phyloP scores from a whole-genome alignment of 768 basidiomycete genomes.

The Trametes coccinea region DNA sequence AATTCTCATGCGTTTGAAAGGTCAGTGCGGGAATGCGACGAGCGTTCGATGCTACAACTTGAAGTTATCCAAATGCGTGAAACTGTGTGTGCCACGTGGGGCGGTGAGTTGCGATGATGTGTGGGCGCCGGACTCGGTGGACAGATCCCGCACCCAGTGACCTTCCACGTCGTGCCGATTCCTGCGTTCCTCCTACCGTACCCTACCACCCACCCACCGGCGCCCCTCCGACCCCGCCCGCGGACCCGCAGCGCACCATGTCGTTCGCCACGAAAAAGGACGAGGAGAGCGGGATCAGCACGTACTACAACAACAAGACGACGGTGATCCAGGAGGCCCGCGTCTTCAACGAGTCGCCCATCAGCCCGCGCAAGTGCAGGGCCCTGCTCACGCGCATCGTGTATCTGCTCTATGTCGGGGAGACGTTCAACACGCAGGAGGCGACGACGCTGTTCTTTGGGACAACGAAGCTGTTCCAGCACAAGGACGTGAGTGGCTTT shows the following conservation, averaged over 20 bases:
- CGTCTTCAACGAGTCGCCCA: conserved; percentile 98
- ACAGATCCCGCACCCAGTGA: background rate
- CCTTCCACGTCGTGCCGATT: conserved; percentile 16
- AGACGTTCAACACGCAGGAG: conserved; percentile 92
- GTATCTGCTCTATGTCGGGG: conserved; percentile 94
- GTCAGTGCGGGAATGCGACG: too few species aligned
- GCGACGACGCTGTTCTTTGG: conserved; percentile 98
- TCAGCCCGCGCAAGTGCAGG: conserved; percentile 96
- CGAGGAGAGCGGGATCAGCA: conserved; percentile 90
- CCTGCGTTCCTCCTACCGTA: conserved; percentile 4
- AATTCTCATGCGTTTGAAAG: too few species aligned
- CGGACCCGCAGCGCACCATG: conserved; percentile 38
- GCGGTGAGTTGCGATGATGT: conserved; percentile 15
- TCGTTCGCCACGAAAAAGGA: conserved; percentile 87
- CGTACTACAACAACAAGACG: conserved; percentile 95
- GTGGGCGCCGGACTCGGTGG: conserved; percentile 6
- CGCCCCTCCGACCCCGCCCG: background rate
- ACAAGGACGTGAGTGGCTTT: conserved; percentile 85
- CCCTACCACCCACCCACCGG: conserved; percentile 33
- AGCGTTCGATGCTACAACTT: too few species aligned
- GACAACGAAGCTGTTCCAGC: conserved; percentile 97
- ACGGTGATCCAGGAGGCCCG: conserved; percentile 98
- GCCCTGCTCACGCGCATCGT: conserved; percentile 95
- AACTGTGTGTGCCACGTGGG: conserved; percentile 16
- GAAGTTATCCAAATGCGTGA: background rate